These are phyloP conservation scores for Diplogelasinospora grovesii DNA, from an alignment of 495 filamentous ascomycete genomes.

Conservation along the genomic window DNA sequence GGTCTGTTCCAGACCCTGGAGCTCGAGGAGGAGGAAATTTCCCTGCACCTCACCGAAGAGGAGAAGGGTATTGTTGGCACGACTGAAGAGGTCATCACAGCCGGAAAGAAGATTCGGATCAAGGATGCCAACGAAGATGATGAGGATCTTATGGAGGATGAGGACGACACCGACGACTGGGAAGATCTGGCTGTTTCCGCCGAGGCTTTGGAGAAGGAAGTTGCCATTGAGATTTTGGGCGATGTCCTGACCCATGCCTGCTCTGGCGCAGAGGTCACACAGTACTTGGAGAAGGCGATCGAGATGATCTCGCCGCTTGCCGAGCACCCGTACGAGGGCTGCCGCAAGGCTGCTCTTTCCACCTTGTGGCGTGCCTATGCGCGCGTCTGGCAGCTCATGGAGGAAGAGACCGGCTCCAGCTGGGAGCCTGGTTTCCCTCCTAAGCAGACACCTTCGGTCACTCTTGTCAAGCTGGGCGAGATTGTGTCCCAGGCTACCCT, in stretches of 20 bases:
- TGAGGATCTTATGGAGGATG: conserved; percentile 51
- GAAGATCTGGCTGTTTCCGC: conserved; percentile 76
- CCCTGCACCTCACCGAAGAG: conserved; percentile 70
- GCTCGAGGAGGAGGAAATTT: conserved; percentile 81
- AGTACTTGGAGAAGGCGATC: conserved; percentile 83
- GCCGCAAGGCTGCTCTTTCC: conserved; percentile 81
- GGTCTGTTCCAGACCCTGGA: conserved; percentile 79
- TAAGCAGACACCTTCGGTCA: conserved; percentile 64
- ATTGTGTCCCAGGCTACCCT: conserved; percentile 81
- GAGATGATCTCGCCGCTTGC: conserved; percentile 70
- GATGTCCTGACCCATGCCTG: conserved; percentile 85
- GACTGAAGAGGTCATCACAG: conserved; percentile 63
- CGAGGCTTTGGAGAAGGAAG: conserved; percentile 92
- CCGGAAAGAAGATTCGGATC: conserved; percentile 79
- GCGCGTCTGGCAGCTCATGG: conserved; percentile 78
- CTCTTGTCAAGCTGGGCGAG: conserved; percentile 80
- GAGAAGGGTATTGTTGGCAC: conserved; percentile 63
- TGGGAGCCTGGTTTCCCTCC: conserved; percentile 87
- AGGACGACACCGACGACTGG: conserved; percentile 76
- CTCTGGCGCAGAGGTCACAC: conserved; percentile 59
- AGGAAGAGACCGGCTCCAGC: conserved; percentile 69
- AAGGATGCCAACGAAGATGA: conserved; percentile 52
- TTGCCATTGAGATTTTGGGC: conserved; percentile 88
- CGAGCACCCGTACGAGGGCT: conserved; percentile 88
- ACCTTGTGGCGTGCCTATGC: conserved; percentile 92